Conservation (phyloP, 75 land plant genomes). For the Isoetes taiwanensis region DNA sequence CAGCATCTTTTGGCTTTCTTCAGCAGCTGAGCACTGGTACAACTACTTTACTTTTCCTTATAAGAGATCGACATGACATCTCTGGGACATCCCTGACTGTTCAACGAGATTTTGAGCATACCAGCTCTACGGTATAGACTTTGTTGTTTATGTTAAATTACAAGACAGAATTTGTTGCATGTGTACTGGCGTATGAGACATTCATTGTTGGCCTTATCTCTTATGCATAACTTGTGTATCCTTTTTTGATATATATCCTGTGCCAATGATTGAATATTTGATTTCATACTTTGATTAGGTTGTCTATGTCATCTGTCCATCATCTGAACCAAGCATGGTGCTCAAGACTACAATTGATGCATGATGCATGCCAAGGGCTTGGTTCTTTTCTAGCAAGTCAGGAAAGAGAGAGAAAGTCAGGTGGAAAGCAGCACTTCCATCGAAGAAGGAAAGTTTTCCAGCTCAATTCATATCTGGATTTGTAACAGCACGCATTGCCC, state of each 20-base stretch:
- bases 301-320: conserved; percentile 82
- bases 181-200: no score
- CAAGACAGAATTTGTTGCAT: no score
- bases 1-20: conserved; percentile 80
- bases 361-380: conserved; percentile 59
- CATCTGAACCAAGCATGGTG: conserved; percentile 57
- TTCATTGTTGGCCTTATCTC: neutral
- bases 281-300: no score
- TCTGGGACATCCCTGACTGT: conserved; percentile 23
- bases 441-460: conserved; percentile 42
- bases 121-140: conserved; percentile 46
- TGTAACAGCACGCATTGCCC: conserved; percentile 53
- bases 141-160: neutral
- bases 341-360: conserved; percentile 61
- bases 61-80: conserved; percentile 12
- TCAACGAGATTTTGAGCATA: conserved; percentile 49
- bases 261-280: no score
- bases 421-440: conserved; percentile 31
- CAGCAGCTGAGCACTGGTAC: conserved; percentile 85
- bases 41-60: neutral
- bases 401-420: conserved; percentile 43
- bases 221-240: neutral
- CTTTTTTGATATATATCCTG: no score
- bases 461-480: conserved; percentile 58
- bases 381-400: conserved; percentile 38